Conservation (phyloP, 192 early-diverging fungal genomes). For the Powellomyces hirtus region DNA sequence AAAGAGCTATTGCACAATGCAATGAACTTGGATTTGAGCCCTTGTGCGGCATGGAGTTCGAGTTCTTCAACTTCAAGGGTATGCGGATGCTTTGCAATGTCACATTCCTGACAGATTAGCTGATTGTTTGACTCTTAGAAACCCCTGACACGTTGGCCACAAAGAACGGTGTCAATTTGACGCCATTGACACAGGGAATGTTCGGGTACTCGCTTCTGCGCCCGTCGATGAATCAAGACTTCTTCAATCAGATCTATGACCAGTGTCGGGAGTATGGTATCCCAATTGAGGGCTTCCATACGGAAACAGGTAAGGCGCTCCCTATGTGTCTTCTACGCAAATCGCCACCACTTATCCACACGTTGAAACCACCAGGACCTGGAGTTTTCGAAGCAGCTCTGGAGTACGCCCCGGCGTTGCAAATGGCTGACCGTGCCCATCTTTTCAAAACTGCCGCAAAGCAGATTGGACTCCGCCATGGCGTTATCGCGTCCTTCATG, state of each 20-base stretch:
- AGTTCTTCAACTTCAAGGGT: conserved; percentile 83
- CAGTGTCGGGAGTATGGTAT: conserved; percentile 52
- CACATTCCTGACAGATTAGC: neutral
- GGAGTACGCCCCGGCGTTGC: conserved; percentile 55
- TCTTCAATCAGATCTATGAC: conserved; percentile 70
- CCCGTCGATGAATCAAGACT: conserved; percentile 63
- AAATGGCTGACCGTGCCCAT: conserved; percentile 69
- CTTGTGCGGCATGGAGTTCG: conserved; percentile 63
- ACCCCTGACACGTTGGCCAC: conserved; percentile 60
- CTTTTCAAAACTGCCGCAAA: conserved; percentile 77
- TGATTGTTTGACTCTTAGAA: conserved; percentile 45
- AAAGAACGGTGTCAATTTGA: conserved; percentile 57
- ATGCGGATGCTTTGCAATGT: neutral
- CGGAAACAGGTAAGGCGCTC: conserved; percentile 68
- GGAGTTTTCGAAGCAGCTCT: conserved; percentile 81
- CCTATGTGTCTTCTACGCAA: too few species aligned
- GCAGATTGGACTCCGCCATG: conserved; percentile 65
- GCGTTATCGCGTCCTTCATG: conserved; percentile 80
- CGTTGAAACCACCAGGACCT: too few species aligned
- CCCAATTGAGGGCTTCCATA: conserved; percentile 74
- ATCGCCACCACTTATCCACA: too few species aligned
- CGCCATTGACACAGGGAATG: conserved; percentile 74
- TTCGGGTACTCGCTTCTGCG: conserved; percentile 76
- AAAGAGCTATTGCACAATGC: conserved; percentile 42
- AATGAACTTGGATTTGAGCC: conserved; percentile 37